A percentile compares a stretch with the other conserved stretches of the same genome.
These are phyloP conservation scores for Pleurotus cornucopiae DNA, from an alignment of 768 basidiomycete genomes.

Conservation along the genomic window DNA sequence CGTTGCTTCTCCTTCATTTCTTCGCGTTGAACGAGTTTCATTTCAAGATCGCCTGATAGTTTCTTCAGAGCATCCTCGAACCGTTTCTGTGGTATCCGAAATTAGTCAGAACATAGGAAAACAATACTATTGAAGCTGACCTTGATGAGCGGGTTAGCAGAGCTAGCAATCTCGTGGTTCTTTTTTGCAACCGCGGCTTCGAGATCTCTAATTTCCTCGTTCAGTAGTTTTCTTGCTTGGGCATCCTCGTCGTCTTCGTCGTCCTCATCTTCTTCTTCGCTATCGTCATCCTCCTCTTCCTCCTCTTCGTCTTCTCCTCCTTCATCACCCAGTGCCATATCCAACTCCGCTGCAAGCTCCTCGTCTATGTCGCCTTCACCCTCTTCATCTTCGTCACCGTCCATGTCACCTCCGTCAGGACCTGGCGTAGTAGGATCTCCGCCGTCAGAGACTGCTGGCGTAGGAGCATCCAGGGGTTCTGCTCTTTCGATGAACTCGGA, in stretches of 20 bases:
- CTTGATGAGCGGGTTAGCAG: constrained; percentile 84
- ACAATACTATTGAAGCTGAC: constrained; percentile 29
- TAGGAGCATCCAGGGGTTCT: constrained; percentile 62
- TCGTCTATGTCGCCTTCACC: constrained; percentile 83
- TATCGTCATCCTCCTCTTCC: constrained; percentile 64
- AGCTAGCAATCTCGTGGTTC: constrained; percentile 74
- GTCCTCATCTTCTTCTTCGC: constrained; percentile 71
- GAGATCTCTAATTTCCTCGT: constrained; percentile 86
- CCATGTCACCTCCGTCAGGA: constrained; percentile 52
- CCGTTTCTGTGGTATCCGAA: constrained; percentile 57
- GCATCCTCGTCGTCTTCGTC: constrained; percentile 81
- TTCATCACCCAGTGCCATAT: constrained; percentile 73
- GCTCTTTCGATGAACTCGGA: constrained; percentile 81
- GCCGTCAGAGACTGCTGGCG: constrained; percentile 64
- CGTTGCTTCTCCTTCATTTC: constrained; percentile 75
- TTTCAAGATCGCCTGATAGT: constrained; percentile 79
- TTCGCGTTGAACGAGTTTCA: constrained; percentile 76
- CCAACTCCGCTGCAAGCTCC: constrained; percentile 84
- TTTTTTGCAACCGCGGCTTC: constrained; percentile 88
- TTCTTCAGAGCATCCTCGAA: constrained; percentile 93
- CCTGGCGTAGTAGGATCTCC: constrained; percentile 63
- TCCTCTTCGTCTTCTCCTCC: constrained; percentile 55
- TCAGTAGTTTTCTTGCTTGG: constrained; percentile 75
- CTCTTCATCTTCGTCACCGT: constrained; percentile 52
- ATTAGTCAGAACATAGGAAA: too few species aligned